These are phyloP conservation scores for Gymnopilus junonius DNA, from an alignment of 768 basidiomycete species.

Conservation along the genomic window DNA sequence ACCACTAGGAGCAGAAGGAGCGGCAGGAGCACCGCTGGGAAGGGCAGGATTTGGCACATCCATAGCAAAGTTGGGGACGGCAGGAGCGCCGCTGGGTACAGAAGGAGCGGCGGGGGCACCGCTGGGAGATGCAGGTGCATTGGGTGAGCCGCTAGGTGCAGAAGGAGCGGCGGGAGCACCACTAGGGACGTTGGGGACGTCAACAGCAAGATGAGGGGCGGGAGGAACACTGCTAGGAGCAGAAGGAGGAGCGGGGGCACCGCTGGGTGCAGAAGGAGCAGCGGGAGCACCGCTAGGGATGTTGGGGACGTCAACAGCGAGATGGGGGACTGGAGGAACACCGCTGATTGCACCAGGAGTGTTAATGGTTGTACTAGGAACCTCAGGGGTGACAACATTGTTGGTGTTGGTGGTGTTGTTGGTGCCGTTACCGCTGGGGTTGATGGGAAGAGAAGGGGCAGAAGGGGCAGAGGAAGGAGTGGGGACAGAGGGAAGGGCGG, in stretches of 20 bases:
- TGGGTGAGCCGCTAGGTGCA: neutral
- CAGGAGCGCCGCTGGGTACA: neutral
- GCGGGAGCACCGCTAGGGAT: neutral
- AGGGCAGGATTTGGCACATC: neutral
- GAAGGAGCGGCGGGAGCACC: neutral
- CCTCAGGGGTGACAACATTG: neutral
- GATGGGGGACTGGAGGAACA: no score
- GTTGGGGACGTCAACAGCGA: neutral
- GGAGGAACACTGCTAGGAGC: neutral
- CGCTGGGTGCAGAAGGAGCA: neutral
- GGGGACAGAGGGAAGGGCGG: neutral
- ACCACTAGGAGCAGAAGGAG: neutral
- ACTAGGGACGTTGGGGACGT: neutral
- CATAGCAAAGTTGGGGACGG: neutral
- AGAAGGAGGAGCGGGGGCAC: neutral
- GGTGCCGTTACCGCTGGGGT: neutral
- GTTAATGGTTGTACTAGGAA: no score
- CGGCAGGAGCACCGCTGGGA: neutral
- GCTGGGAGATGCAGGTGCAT: neutral
- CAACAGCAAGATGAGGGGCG: neutral
- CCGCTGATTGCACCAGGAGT: no score
- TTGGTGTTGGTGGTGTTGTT: neutral
- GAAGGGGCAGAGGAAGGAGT: neutral
- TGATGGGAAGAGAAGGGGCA: neutral
- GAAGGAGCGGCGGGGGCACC: neutral